Percentiles rank a stretch among this genome's conserved stretches.
Conservation (phyloP, 2,329 filamentous ascomycete genomes). For the Acrocalymma vagum region DNA sequence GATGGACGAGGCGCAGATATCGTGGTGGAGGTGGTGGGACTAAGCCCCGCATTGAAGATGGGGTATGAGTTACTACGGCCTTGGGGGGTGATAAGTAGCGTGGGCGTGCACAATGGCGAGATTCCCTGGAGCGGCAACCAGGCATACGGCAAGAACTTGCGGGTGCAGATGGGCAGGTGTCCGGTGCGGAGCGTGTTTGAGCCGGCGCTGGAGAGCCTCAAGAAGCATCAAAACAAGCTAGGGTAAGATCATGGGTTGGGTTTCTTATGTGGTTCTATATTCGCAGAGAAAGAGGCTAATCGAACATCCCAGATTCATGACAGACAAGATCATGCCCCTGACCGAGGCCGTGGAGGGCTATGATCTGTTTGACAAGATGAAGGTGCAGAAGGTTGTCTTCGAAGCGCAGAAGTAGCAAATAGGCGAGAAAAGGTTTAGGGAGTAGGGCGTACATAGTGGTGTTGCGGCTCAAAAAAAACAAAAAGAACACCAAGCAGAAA, state of each 20-base stretch:
- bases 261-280: not conserved
- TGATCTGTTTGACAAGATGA: slow-evolving; percentile 61
- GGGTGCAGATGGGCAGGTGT: slow-evolving; percentile 60
- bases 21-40: slow-evolving; percentile 68
- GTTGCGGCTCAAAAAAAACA: too few species aligned
- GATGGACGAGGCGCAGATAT: slow-evolving; percentile 85
- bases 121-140: slow-evolving; percentile 59
- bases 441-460: too few species aligned
- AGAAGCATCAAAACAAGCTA: slow-evolving; percentile 59
- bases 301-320: slow-evolving; percentile 53
- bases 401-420: slow-evolving; percentile 51
- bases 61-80: slow-evolving; percentile 59
- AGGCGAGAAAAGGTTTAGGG: too few species aligned
- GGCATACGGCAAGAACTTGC: slow-evolving; percentile 60
- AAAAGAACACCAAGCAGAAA: too few species aligned
- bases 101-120: slow-evolving; percentile 59
- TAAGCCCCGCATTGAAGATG: slow-evolving; percentile 57
- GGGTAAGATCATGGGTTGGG: slow-evolving; percentile 47
- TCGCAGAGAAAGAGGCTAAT: slow-evolving; percentile 4
- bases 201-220: slow-evolving; percentile 54
- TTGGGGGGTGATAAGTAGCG: slow-evolving; percentile 58
- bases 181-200: slow-evolving; percentile 60
- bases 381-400: slow-evolving; percentile 63
- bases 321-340: slow-evolving; percentile 62
- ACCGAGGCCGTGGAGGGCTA: slow-evolving; percentile 61